A percentile compares a stretch with the other conserved stretches of the same genome.
phyloP scores from a whole-genome alignment of 495 filamentous ascomycete genomes.

The Hypoxylon fragiforme region DNA sequence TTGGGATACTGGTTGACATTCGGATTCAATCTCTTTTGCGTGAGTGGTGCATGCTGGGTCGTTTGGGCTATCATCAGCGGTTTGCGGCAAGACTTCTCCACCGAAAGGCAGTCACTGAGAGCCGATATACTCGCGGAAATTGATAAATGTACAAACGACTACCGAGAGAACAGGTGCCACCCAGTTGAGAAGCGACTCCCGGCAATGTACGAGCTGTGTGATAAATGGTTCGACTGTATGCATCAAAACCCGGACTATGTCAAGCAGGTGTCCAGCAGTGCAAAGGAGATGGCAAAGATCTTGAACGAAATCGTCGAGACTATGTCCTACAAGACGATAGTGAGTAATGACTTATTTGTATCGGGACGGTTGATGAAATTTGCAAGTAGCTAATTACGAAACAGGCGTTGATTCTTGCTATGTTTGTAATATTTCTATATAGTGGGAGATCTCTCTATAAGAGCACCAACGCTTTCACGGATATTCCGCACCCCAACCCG shows the following conservation, averaged over 20 bases:
- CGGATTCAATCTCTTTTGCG: conserved; percentile 73
- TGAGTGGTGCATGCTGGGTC: conserved; percentile 67
- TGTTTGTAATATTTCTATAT: conserved; percentile 59
- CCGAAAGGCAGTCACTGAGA: conserved; percentile 65
- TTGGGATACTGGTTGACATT: conserved; percentile 85
- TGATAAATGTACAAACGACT: conserved; percentile 67
- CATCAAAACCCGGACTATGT: conserved; percentile 53
- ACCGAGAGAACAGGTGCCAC: conserved; percentile 71
- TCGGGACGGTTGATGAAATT: conserved; percentile 61
- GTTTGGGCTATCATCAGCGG: conserved; percentile 69
- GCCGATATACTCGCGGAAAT: conserved; percentile 72
- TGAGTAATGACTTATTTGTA: conserved; percentile 68
- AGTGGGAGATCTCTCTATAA: conserved; percentile 40
- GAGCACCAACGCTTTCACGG: conserved; percentile 31
- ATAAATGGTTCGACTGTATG: conserved; percentile 87
- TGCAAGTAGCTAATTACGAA: conserved; percentile 73
- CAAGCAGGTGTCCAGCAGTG: conserved; percentile 46
- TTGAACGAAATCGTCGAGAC: conserved; percentile 52
- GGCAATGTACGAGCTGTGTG: conserved; percentile 71
- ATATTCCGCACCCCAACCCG: conserved; percentile 22
- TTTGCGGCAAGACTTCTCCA: conserved; percentile 74
- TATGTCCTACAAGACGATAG: conserved; percentile 57
- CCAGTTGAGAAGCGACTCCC: conserved; percentile 61
- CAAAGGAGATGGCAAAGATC: conserved; percentile 49
- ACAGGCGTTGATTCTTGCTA: conserved; percentile 58